Percentiles rank a stretch among this genome's conserved stretches.
phyloP scores from a whole-genome alignment of 805 yeast genomes.

The Candida vaughaniae region DNA sequence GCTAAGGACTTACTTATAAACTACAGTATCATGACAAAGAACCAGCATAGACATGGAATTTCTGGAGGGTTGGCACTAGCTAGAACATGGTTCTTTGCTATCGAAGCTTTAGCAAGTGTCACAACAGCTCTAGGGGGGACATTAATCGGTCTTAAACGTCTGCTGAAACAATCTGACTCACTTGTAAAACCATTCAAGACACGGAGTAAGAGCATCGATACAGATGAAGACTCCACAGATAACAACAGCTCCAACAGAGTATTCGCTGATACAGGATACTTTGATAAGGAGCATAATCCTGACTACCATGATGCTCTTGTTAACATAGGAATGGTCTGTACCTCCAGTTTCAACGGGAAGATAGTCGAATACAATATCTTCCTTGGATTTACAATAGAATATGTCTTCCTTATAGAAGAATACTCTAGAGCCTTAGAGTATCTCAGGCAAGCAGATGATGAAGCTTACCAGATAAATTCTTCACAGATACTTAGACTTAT shows the following conservation, averaged over 20 bases:
- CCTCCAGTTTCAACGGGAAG: slow-evolving; percentile 7
- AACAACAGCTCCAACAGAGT: slow-evolving; percentile 15
- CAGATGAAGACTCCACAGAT: slow-evolving; percentile 25
- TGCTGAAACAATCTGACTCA: too few species aligned
- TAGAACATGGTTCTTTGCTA: slow-evolving; percentile 54
- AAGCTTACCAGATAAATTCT: slow-evolving; percentile 11
- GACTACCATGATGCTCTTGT: slow-evolving; percentile 33
- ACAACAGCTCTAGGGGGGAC: slow-evolving; percentile 57
- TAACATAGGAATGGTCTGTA: slow-evolving; percentile 22
- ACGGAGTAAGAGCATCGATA: slow-evolving; percentile 13
- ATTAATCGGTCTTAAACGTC: slow-evolving; percentile 15
- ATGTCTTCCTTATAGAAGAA: slow-evolving; percentile 26
- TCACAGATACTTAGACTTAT: slow-evolving; percentile 27
- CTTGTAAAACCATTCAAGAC: slow-evolving; percentile 21
- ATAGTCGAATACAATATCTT: slow-evolving; percentile 26
- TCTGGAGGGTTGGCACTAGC: slow-evolving; percentile 51
- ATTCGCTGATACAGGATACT: slow-evolving; percentile 33
- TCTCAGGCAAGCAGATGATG: slow-evolving; percentile 13
- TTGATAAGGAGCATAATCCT: slow-evolving; percentile 21
- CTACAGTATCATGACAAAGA: slow-evolving; percentile 28
- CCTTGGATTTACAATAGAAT: slow-evolving; percentile 30
- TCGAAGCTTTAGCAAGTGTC: slow-evolving; percentile 55
- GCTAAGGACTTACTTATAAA: slow-evolving; percentile 58
- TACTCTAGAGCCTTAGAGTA: slow-evolving; percentile 23
- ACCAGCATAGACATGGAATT: slow-evolving; percentile 16